Evolutionary conservation across 495 filamentous ascomycete genomes (phyloP).

Genomic region (Zalerion maritima): DNA sequence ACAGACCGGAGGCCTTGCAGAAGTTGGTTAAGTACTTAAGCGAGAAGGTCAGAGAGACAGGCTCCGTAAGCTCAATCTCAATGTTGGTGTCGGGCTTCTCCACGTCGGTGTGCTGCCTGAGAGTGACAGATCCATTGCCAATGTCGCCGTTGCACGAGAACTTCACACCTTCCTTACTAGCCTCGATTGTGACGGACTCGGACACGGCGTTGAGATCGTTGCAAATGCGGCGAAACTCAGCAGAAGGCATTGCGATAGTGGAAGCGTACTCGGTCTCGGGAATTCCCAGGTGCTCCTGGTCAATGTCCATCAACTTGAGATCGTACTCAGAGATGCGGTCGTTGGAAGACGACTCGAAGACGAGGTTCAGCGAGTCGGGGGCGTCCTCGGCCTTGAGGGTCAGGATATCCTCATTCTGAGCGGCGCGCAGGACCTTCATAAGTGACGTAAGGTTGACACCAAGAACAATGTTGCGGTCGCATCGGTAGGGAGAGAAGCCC

Average conservation of each 20-base stretch:
- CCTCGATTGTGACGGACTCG: conserved; percentile 94
- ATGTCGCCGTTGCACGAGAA: conserved; percentile 93
- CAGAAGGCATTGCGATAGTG: conserved; percentile 72
- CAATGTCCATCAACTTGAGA: conserved; percentile 99
- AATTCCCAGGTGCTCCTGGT: conserved; percentile 98
- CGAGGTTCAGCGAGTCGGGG: conserved; percentile 85
- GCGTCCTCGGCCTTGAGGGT: conserved; percentile 96
- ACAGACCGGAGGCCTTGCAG: conserved; percentile 89
- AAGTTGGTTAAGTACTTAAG: conserved; percentile 99
- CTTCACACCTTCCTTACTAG: conserved; percentile 92
- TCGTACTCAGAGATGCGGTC: conserved; percentile 96
- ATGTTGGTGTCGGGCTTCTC: conserved; percentile 82
- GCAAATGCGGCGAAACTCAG: conserved; percentile 91
- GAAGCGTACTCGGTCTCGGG: conserved; percentile 96
- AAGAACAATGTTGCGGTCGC: conserved; percentile 96
- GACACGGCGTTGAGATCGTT: conserved; percentile 79
- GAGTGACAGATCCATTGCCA: conserved; percentile 81
- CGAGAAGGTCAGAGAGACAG: conserved; percentile 91
- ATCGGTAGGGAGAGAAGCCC: conserved; percentile 90
- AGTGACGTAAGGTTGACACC: conserved; percentile 93
- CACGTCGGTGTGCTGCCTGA: conserved; percentile 77
- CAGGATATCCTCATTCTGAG: conserved; percentile 87
- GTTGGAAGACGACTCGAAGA: conserved; percentile 77
- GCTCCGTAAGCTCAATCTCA: conserved; percentile 79
- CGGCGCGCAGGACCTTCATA: conserved; percentile 91